Conservation (phyloP, 75 land plant genomes). For the Selaginella moellendorffii region DNA sequence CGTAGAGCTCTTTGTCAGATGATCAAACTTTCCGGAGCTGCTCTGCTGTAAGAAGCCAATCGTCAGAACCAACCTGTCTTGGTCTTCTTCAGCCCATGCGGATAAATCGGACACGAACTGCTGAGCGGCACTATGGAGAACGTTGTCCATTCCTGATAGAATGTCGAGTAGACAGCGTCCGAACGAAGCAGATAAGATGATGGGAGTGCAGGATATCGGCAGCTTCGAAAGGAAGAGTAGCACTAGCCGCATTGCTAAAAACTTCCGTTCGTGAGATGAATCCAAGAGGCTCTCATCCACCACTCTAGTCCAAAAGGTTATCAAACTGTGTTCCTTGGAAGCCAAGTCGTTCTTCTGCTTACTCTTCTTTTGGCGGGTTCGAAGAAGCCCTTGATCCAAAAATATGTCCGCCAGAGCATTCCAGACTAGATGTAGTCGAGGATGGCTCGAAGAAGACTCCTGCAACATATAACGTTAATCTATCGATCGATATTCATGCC, state of each 20-base stretch:
- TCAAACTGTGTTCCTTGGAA: conserved; percentile 30
- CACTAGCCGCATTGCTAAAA: conserved; percentile 67
- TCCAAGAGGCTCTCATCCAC: conserved; percentile 61
- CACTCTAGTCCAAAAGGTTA: conserved; percentile 44
- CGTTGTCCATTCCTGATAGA: conserved; percentile 48
- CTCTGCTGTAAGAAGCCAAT: conserved; percentile 52
- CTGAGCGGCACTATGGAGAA: conserved; percentile 57
- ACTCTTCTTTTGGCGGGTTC: conserved; percentile 10
- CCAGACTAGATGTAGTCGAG: conserved; percentile 87
- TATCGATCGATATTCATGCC: not conserved
- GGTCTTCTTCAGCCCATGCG: conserved; percentile 41
- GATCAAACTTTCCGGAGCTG: conserved; percentile 73
- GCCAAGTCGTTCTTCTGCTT: conserved; percentile 26
- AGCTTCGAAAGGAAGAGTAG: conserved; percentile 54
- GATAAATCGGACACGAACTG: conserved; percentile 44
- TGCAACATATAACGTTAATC: conserved; percentile 15
- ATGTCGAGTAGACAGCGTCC: conserved; percentile 71
- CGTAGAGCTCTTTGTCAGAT: conserved; percentile 38
- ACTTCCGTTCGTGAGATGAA: conserved; percentile 93
- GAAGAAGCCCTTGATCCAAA: conserved; percentile 19
- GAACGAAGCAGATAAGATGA: conserved; percentile 50
- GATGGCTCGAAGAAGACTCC: conserved; percentile 88
- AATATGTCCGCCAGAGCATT: conserved; percentile 40
- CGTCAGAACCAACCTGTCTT: conserved; percentile 34
- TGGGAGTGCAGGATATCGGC: conserved; percentile 34